phyloP scores from a whole-genome alignment of 1,284 basidiomycete genomes.

The Pseudozyma hubeiensis region DNA sequence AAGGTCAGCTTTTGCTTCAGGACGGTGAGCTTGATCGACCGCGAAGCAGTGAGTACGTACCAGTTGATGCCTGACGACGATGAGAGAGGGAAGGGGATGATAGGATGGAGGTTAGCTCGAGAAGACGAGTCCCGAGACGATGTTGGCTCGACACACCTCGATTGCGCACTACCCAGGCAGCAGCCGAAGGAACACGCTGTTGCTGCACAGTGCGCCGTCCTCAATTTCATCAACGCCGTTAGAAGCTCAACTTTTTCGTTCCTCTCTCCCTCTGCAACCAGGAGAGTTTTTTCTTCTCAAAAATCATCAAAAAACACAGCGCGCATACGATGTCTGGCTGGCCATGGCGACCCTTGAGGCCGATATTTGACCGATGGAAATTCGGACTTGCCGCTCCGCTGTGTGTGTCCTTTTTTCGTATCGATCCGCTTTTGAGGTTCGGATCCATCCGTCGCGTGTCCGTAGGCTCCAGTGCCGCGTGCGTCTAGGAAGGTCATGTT shows the following conservation, averaged over 20 bases:
- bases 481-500: too few species aligned
- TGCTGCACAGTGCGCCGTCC: slow-evolving; percentile 4
- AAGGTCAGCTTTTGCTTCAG: neutral
- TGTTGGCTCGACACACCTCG: neutral
- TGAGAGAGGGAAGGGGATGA: neutral
- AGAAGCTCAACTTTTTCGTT: slow-evolving; percentile 11
- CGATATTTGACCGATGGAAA: slow-evolving; percentile 45
- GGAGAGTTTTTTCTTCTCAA: neutral
- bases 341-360: slow-evolving; percentile 1
- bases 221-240: slow-evolving; percentile 13
- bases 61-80: slow-evolving; percentile 10
- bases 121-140: neutral
- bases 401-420: slow-evolving; percentile 10
- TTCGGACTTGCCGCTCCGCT: slow-evolving; percentile 6
- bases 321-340: too few species aligned
- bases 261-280: slow-evolving; percentile 11
- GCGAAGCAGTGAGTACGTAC: neutral
- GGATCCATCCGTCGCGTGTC: too few species aligned
- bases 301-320: too few species aligned
- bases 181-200: slow-evolving; percentile 1
- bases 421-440: slow-evolving; percentile 18
- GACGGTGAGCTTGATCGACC: neutral
- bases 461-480: too few species aligned
- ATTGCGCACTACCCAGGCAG: neutral
- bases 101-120: neutral